phyloP scores from a whole-genome alignment of 257 asterid genomes.

The Perilla frutescens region DNA sequence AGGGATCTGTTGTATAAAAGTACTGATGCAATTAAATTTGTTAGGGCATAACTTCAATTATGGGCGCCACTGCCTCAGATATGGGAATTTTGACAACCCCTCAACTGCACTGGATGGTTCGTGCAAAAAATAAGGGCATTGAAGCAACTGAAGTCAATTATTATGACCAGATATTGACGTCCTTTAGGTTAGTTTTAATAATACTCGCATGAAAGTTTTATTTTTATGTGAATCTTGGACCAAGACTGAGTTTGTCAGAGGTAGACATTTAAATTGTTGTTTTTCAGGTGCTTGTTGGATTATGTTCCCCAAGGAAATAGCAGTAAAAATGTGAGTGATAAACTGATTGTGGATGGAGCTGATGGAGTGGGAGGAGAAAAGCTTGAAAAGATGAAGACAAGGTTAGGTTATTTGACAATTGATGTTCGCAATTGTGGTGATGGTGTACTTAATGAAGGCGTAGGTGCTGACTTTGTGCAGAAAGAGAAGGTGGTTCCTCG shows the following conservation, averaged over 20 bases:
- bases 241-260: conserved; percentile 10
- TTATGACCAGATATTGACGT: conserved; percentile 65
- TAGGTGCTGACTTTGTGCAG: conserved; percentile 97
- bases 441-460: conserved; percentile 89
- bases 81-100: conserved; percentile 91
- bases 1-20: conserved; percentile 17
- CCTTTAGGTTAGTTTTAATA: conserved; percentile 66
- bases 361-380: conserved; percentile 96
- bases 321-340: conserved; percentile 42
- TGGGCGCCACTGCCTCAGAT: conserved; percentile 64
- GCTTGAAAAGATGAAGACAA: conserved; percentile 61
- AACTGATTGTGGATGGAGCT: conserved; percentile 85
- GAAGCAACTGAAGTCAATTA: conserved; percentile 74
- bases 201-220: background rate
- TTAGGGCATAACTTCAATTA: conserved; percentile 73
- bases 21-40: conserved; percentile 27
- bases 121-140: conserved; percentile 69
- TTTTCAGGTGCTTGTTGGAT: conserved; percentile 72
- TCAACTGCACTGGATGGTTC: conserved; percentile 98
- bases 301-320: conserved; percentile 57
- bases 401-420: conserved; percentile 52
- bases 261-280: conserved; percentile 17
- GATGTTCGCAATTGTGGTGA: conserved; percentile 83
- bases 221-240: conserved; percentile 11
- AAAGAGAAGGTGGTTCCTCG: conserved; percentile 92